Evolutionary conservation across 1,139 yeast species (phyloP), one percentile per base, ranked within the genome.

Genomic region (Candida albicans): DNA sequence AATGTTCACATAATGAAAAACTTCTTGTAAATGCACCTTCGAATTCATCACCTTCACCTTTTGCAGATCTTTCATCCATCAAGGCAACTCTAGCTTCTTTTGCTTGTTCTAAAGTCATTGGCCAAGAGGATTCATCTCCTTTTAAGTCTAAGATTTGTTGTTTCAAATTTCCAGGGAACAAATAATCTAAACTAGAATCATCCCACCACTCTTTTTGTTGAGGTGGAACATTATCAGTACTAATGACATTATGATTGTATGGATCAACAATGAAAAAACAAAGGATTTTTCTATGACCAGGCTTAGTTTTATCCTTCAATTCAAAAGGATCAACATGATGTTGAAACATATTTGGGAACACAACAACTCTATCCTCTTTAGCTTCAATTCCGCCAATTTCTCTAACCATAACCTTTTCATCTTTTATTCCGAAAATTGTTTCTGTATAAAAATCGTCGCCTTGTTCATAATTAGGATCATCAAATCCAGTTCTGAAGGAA

Each of bases 221-320:
- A 1, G 75, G 75, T 3, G 76, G 75, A 0, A 72, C 75, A 8
- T 56, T 54, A 7, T 56, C 65, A 0, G 73, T 60, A 3, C 69
- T 40, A 3, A 58, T 46, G 1, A 69, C 69, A 13, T 43, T 42
- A 3, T 59, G 53, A 43, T 70, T 64, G 49, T 56, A 49, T 1
- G 77, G 77, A 48, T 72, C 77, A 28, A 63, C 66, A 9, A 73
- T 27, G 46, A 72, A 72, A 49, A 69, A 66, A 43, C 76, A 69
- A 44, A 73, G 55, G 37, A 73, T 70, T 52, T 67, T 70, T 33
- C 76, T 56, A 48, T 63, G 65, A 2, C 78, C 78, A 0, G 62
- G 59, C 43, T 62, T 70, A 5, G 65, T 46, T 40, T 52, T 52
- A 47, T 73, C 77, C 7, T 48, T 48, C 44, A 73, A 64, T 39